Evolutionary conservation across 495 filamentous ascomycete genomes (phyloP), one percentile per base, ranked within the genome.

Genomic region (Eremomyces bilateralis): DNA sequence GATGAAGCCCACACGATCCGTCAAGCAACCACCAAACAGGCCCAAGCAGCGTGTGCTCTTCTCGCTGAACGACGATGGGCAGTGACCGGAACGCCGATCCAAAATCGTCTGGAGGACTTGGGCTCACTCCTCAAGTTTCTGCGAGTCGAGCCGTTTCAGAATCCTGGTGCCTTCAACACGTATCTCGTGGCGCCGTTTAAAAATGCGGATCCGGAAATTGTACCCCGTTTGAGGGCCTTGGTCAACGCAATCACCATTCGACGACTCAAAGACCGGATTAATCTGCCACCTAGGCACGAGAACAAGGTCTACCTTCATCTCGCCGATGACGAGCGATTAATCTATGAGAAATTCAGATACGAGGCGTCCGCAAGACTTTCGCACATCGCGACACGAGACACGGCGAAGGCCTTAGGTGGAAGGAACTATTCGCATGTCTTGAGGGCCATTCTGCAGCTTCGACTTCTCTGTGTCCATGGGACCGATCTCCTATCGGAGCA

Each of bases 1-100:
- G 88, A 97, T 46, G 88, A 97, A 54, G 88, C 84, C 11, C 88
- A 97, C 56, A 76, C 73, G 46, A 94, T 97, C 43, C 73, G 88
- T 6, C 80, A 90, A 45, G 76, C 80, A 42, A 63, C 59, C 13
- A 85, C 84, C 0, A 57, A 72, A 35, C 74, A 81, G 34, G 84
- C 80, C 8, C 77, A 81, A 48, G 74, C 79, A 1, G 73, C 85
- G n/a, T 77, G 81, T 42, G 63, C 69, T n/a, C 60, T 97, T 8
- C 63, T 75, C 33, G 77, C 81, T 3, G 65, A 78, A 44, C 70
- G 88, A 17, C 72, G 83, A 13, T 97, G 88, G 88, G 84, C 88
- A 1, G 82, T 97, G 5, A 95, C 88, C 2, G 84, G 85, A 29
- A 91, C 81, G 0, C 80, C 83, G 0, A 75, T 88, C 12, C 80